Conservation (phyloP, 2,329 filamentous ascomycete species). For the Calonectria hawksworthii region DNA sequence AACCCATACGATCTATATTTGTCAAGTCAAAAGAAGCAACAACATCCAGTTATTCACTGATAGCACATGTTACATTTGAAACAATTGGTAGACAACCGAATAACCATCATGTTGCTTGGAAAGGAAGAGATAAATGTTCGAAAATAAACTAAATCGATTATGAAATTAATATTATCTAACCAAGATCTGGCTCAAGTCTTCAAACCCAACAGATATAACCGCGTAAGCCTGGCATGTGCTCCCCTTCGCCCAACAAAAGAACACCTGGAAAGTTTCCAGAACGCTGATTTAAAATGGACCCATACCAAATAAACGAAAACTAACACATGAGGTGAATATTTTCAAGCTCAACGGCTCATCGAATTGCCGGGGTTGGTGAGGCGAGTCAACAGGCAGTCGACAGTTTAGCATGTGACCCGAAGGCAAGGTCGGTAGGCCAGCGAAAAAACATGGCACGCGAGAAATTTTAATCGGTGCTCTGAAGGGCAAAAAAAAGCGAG, state of each 20-base stretch:
- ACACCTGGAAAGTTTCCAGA: neutral
- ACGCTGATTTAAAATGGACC: neutral
- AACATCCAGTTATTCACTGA: neutral
- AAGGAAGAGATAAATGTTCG: neutral
- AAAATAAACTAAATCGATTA: neutral
- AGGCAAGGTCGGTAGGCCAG: neutral
- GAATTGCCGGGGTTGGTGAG: neutral
- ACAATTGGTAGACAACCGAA: neutral
- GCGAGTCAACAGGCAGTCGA: neutral
- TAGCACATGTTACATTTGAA: neutral
- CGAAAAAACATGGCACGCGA: neutral
- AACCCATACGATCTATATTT: neutral
- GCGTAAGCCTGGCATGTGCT: neutral
- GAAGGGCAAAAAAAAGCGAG: neutral
- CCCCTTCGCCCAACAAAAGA: neutral
- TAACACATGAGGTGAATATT: neutral
- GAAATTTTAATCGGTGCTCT: neutral
- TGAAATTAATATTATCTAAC: neutral
- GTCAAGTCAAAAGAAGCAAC: neutral
- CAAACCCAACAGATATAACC: neutral
- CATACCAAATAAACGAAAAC: neutral
- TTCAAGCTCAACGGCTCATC: neutral
- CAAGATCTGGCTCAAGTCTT: neutral
- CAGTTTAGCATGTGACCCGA: neutral
- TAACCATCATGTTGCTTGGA: too few relatives aligned